phyloP scores from a whole-genome alignment of 345 rosid genomes.

The Physaria fendleri region DNA sequence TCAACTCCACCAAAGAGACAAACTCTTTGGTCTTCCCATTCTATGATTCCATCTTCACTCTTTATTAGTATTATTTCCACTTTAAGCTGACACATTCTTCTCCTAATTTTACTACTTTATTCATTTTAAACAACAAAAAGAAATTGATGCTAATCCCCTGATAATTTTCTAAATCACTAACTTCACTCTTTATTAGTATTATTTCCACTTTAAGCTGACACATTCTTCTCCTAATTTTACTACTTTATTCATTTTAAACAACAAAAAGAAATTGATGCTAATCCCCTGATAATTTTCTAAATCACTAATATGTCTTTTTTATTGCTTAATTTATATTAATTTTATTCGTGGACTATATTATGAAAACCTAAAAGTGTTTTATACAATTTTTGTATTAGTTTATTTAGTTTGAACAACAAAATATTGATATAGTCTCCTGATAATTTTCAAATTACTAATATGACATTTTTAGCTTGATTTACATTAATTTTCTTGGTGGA shows the following conservation, averaged over 20 bases:
- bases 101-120: background rate
- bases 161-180: no score
- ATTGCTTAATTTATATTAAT: no score
- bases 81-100: background rate
- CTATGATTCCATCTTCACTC: conserved; percentile 1
- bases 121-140: background rate
- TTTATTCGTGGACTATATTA: no score
- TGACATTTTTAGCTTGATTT: background rate
- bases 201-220: background rate
- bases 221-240: background rate
- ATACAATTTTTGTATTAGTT: no score
- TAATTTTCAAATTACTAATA: background rate
- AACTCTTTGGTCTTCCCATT: background rate
- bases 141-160: background rate
- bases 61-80: background rate
- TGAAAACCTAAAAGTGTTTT: no score
- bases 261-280: no score
- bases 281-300: background rate
- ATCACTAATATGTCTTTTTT: no score
- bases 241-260: background rate
- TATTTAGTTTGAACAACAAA: background rate
- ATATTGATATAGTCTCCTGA: background rate
- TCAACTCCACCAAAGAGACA: conserved; percentile 21
- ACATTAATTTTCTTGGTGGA: background rate
- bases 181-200: conserved; percentile 5